Evolutionary conservation across 306 rosid genomes (phyloP).

Genomic region (Mimosa pudica): DNA sequence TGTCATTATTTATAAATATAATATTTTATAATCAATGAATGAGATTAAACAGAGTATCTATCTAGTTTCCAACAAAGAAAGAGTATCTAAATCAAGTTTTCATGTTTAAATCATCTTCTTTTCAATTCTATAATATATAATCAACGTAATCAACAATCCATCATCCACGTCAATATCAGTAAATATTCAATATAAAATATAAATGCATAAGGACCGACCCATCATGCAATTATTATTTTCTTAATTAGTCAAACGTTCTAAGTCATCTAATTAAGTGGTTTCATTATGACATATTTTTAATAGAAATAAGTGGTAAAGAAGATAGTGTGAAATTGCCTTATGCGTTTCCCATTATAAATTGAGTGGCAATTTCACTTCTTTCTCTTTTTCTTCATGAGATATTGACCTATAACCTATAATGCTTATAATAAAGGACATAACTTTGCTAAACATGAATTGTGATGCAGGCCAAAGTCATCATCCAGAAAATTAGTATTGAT

Average conservation of each 20-base stretch:
- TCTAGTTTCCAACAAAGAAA: too few species aligned
- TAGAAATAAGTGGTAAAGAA: not conserved
- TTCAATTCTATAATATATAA: not conserved
- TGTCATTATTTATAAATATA: not conserved
- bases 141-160: not conserved
- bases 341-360: not conserved
- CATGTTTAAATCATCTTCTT: not conserved
- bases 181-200: not conserved
- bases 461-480: not conserved
- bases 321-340: not conserved
- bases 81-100: not conserved
- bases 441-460: not conserved
- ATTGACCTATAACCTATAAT: not conserved
- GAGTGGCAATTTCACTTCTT: not conserved
- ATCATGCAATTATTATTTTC: not conserved
- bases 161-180: not conserved
- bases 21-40: not conserved
- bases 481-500: not conserved
- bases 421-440: not conserved
- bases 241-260: not conserved
- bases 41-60: not conserved
- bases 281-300: not conserved
- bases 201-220: not conserved
- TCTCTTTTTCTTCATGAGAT: not conserved
- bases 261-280: not conserved